Conservation (phyloP, 73 alveolate genomes). For the Halteria grandinella region DNA sequence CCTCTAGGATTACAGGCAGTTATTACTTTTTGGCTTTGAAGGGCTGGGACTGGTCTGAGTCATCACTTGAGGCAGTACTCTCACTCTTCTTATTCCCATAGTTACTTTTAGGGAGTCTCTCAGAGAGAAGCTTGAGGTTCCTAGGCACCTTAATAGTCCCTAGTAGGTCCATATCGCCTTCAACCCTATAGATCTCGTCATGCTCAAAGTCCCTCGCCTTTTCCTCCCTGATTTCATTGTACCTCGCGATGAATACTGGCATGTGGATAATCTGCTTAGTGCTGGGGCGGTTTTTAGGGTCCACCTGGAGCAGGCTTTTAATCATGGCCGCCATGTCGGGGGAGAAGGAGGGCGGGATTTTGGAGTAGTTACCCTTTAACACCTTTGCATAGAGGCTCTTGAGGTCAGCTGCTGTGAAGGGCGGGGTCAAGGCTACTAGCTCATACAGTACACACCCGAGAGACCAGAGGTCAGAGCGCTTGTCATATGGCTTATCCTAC, state of each 20-base stretch:
- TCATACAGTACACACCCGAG: conserved; percentile 93
- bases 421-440: conserved; percentile 84
- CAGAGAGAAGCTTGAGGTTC: conserved; percentile 51
- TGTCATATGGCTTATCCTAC: conserved; percentile 91
- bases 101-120: conserved; percentile 71
- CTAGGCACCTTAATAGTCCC: conserved; percentile 74
- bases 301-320: conserved; percentile 26
- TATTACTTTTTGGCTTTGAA: too few relatives aligned
- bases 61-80: too few relatives aligned
- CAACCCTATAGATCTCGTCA: too few relatives aligned
- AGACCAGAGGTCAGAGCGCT: conserved; percentile 90
- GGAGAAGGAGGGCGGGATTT: conserved; percentile 68
- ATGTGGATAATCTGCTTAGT: conserved; percentile 41
- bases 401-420: conserved; percentile 86
- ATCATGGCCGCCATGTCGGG: conserved; percentile 67
- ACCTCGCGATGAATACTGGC: conserved; percentile 34
- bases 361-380: conserved; percentile 76
- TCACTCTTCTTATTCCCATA: conserved; percentile 51
- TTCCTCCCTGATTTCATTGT: too few relatives aligned
- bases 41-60: too few relatives aligned
- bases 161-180: too few relatives aligned
- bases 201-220: too few relatives aligned
- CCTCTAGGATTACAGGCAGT: too few relatives aligned
- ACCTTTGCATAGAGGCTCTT: conserved; percentile 83
- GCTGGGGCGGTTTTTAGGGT: conserved; percentile 21